Evolutionary conservation across 352 stramenopile genomes (phyloP).

Genomic region (Phytophthora cactorum): DNA sequence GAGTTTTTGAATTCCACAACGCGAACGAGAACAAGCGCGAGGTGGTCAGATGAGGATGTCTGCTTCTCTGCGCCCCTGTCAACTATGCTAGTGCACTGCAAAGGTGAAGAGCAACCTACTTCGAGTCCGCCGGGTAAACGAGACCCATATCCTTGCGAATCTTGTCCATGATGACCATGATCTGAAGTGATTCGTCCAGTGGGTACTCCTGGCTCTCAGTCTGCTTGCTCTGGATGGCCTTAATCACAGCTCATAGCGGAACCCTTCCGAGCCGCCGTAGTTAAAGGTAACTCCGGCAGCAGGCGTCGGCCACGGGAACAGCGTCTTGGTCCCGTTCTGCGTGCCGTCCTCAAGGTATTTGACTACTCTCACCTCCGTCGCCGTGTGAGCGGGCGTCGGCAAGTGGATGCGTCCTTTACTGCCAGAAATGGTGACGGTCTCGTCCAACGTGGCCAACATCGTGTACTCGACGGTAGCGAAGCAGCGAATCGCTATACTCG

Average conservation of each 20-base stretch:
- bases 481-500: constrained; percentile 52
- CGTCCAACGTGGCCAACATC: constrained; percentile 61
- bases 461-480: constrained; percentile 75
- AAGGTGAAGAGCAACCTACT: constrained; percentile 7
- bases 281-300: constrained; percentile 15
- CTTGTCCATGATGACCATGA: constrained; percentile 70
- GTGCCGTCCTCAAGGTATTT: constrained; percentile 39
- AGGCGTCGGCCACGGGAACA: constrained; percentile 50
- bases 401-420: constrained; percentile 74
- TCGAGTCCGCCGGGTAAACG: constrained; percentile 38
- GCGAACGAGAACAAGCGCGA: no score
- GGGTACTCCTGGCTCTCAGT: constrained; percentile 55
- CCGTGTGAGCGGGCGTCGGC: constrained; percentile 59
- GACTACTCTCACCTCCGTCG: constrained; percentile 55
- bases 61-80: no score
- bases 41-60: no score
- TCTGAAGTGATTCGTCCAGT: constrained; percentile 57
- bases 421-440: constrained; percentile 80
- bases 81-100: background rate
- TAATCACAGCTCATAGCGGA: constrained; percentile 79
- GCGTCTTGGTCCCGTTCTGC: constrained; percentile 34
- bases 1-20: no score
- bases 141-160: constrained; percentile 61
- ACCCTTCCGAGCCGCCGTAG: constrained; percentile 42
- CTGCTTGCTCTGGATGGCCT: constrained; percentile 59